Conservation (phyloP, 169 alveolate genomes). For the Eimeria zaria region DNA sequence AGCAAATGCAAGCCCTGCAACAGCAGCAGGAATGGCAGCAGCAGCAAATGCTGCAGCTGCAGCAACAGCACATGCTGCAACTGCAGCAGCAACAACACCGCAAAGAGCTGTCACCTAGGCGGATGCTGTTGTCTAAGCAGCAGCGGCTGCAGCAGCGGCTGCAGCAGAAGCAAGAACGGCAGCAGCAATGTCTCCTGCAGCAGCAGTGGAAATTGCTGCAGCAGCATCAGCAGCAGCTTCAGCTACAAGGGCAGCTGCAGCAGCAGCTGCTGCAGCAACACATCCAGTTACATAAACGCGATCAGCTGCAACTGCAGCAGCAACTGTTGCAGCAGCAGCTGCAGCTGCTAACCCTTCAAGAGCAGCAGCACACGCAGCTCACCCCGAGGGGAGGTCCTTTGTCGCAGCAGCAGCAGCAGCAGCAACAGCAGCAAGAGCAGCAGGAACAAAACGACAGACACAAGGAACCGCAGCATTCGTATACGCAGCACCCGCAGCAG, state of each 20-base stretch:
- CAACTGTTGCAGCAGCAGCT: neutral
- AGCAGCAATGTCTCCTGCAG: neutral
- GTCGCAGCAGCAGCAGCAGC: too few relatives aligned
- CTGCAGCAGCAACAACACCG: slow-evolving; percentile 47
- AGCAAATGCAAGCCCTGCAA: neutral
- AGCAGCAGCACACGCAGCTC: too few relatives aligned
- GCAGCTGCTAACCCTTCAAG: too few relatives aligned
- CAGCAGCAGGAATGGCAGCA: slow-evolving; percentile 25
- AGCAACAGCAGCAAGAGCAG: too few relatives aligned
- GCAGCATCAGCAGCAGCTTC: neutral
- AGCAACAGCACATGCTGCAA: neutral
- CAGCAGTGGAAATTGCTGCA: neutral
- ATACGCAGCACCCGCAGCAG: slow-evolving; percentile 23
- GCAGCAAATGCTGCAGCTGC: slow-evolving; percentile 9
- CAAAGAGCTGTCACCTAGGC: neutral
- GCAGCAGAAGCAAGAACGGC: slow-evolving; percentile 5
- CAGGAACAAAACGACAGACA: too few relatives aligned
- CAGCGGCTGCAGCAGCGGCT: neutral
- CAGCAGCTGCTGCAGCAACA: neutral
- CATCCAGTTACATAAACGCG: neutral
- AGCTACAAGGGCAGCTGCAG: neutral
- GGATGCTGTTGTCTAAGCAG: neutral
- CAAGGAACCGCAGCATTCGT: too few relatives aligned
- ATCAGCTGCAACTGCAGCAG: neutral
- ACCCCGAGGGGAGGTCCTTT: too few relatives aligned